Base-by-base conservation (phyloP, 2,329 filamentous ascomycete genomes). In the Daldinia sp. region DNA sequence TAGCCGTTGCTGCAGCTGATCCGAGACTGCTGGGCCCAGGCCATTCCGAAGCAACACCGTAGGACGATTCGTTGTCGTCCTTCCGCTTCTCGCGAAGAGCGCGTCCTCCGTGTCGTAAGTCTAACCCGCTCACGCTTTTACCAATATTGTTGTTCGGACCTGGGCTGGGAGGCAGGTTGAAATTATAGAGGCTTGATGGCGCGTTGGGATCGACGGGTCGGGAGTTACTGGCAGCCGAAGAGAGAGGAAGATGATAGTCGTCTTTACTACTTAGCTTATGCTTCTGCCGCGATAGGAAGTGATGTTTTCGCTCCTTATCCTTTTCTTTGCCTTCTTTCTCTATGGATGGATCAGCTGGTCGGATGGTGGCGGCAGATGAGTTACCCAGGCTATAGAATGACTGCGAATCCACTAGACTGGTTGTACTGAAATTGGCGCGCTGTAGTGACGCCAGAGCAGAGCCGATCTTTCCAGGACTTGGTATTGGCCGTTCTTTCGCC, bases 1-100 rank as follows among this genome's bases (percentile, higher is more conserved):
- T 51, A 81, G 51, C 81, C 81, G 6, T 26, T 33, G 80, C 77
- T 20, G 80, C 77, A 23, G 82, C 76, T 12, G 83, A 84, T 1
- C 82, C 82, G 41, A 88, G 77, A 70, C 86, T 88, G 61, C 84
- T 84, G 0, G 87, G 82, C 1, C 85, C 86, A 2, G 85, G 81
- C 86, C 87, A 89, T 59, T 88, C 81, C 28, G 77, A 77, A 50
- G 78, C 76, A 20, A 82, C 65, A 26, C 77, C 78, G 72, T 83
- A 79, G 54, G 77, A 76, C 18, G 82, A 81, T 81, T 87, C 86
- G 69, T 81, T 89, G 65, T 93, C 91, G 69, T 92, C 90, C 72
- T 91, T 90, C 78, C 91, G 92, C 83, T 95, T 97, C 77, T 97
- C 93, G 41, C 92, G 87, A 51, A 94, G 80, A 6, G 90, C 92